These are phyloP conservation scores for Sclerotinia subarctica DNA, from an alignment of 2,329 filamentous ascomycete genomes.

Conservation along the genomic window DNA sequence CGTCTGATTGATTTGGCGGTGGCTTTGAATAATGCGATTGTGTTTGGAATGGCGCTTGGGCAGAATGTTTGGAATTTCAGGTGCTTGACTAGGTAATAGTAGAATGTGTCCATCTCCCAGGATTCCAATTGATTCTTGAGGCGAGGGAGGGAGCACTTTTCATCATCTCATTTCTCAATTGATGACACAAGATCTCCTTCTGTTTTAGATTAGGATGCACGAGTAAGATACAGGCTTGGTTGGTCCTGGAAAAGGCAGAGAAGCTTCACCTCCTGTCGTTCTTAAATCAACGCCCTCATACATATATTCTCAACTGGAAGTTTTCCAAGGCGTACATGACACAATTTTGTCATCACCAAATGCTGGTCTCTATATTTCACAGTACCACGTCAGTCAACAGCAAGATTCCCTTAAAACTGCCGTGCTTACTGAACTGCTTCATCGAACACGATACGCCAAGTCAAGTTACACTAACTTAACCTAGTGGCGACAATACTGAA, in stretches of 20 bases:
- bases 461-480: neutral
- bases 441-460: neutral
- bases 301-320: rapidly evolving
- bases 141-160: no score
- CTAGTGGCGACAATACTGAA: neutral
- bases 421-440: no score
- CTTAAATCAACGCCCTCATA: neutral
- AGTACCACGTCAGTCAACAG: neutral
- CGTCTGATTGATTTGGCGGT: neutral
- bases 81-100: no score
- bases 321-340: neutral
- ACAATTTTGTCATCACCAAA: neutral
- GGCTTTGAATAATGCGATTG: neutral
- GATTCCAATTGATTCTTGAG: neutral
- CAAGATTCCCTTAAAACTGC: neutral
- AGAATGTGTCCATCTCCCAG: neutral
- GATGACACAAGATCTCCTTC: neutral
- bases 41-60: neutral
- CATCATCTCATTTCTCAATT: neutral
- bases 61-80: neutral
- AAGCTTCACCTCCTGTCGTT: neutral
- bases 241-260: neutral
- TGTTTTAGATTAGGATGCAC: neutral
- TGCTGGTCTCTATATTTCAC: neutral
- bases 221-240: neutral